phyloP scores from a whole-genome alignment of 176 grass and related monocot species.

The Lolium multiflorum region DNA sequence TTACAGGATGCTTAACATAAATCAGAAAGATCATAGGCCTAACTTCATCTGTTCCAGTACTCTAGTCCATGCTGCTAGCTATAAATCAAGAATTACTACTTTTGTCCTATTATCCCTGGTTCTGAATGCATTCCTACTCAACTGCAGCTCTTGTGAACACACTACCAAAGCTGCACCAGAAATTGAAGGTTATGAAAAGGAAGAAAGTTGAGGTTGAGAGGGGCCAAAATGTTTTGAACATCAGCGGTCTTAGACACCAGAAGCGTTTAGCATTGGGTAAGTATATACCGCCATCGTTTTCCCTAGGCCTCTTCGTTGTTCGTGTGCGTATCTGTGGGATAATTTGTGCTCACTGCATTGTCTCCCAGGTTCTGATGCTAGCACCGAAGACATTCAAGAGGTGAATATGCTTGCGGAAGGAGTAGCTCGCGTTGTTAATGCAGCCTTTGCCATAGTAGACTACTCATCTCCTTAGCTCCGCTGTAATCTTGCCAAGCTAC shows the following conservation, averaged over 20 bases:
- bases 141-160: constrained; percentile 44
- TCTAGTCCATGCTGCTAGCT: neutral
- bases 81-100: neutral
- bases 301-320: neutral
- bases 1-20: neutral
- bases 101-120: neutral
- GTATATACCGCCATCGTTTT: neutral
- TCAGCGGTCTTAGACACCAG: neutral
- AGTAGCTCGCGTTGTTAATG: constrained; percentile 1
- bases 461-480: neutral
- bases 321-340: neutral
- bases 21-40: neutral
- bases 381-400: constrained; percentile 35
- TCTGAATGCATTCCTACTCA: constrained; percentile 30
- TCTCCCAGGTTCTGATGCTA: constrained; percentile 16
- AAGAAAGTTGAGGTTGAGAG: constrained; percentile 13
- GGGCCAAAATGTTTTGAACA: constrained; percentile 16
- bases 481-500: constrained; percentile 8
- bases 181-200: constrained; percentile 42
- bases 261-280: constrained; percentile 36
- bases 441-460: neutral
- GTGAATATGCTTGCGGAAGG: constrained; percentile 14
- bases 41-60: neutral
- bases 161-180: constrained; percentile 43
- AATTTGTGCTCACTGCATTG: constrained; percentile 2